Percentiles rank a stretch among this genome's conserved stretches.
Conservation (phyloP, 768 basidiomycete genomes). For the Xanthoconium stramineum region DNA sequence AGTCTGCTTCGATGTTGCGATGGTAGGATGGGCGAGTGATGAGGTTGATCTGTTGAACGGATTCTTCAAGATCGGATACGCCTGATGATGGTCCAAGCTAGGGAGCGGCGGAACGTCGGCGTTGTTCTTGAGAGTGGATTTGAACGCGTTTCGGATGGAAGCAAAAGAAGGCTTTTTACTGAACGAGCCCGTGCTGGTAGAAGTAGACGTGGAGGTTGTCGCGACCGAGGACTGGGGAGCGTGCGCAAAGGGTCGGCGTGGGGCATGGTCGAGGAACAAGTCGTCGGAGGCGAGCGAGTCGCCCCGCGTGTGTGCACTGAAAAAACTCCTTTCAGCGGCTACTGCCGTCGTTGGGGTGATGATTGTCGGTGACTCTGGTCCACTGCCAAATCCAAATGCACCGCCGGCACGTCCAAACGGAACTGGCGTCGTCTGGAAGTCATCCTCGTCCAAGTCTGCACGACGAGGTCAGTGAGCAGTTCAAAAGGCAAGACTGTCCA, state of each 20-base stretch:
- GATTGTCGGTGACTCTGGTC: slow-evolving; percentile 64
- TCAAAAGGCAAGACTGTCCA: not conserved
- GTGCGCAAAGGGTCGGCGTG: slow-evolving; percentile 63
- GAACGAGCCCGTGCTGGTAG: slow-evolving; percentile 39
- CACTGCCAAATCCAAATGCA: slow-evolving; percentile 47
- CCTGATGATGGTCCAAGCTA: slow-evolving; percentile 55
- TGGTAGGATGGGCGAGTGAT: slow-evolving; percentile 55
- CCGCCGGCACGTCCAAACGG: slow-evolving; percentile 63
- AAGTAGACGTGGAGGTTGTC: slow-evolving; percentile 35
- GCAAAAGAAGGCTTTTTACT: slow-evolving; percentile 83
- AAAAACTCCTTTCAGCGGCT: slow-evolving; percentile 55
- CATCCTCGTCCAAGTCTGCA: slow-evolving; percentile 78
- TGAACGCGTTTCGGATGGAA: slow-evolving; percentile 85
- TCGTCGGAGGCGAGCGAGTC: slow-evolving; percentile 79
- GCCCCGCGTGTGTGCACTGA: slow-evolving; percentile 59
- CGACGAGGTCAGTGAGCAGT: not conserved
- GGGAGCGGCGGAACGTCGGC: slow-evolving; percentile 77
- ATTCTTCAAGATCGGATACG: slow-evolving; percentile 71
- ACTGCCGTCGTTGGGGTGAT: slow-evolving; percentile 45
- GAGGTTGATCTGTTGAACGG: slow-evolving; percentile 82
- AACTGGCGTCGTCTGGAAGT: slow-evolving; percentile 55
- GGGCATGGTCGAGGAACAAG: slow-evolving; percentile 60
- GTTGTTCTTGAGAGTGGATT: slow-evolving; percentile 49
- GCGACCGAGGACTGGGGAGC: slow-evolving; percentile 70
- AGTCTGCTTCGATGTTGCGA: slow-evolving; percentile 37